phyloP scores from a whole-genome alignment of 164 flowering plant species.

The Stephania yunnanensis region DNA sequence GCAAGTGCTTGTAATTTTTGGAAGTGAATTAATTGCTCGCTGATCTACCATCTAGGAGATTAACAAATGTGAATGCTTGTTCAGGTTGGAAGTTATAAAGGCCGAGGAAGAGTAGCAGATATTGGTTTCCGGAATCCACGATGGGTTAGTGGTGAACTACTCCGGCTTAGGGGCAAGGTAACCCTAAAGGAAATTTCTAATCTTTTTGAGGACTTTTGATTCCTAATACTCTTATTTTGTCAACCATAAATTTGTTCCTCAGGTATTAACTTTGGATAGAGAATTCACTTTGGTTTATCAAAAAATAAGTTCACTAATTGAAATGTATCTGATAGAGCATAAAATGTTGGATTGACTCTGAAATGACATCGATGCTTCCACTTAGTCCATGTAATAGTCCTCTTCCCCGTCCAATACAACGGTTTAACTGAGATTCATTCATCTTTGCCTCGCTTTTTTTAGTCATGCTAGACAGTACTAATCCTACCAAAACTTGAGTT shows the following conservation, averaged over 20 bases:
- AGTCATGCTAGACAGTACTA: neutral
- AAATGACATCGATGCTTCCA: no score
- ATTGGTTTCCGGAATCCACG: constrained; percentile 69
- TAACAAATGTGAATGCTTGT: constrained; percentile 8
- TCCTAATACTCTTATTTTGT: neutral
- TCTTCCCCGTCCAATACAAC: no score
- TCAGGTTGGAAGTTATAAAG: constrained; percentile 84
- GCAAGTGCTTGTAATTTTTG: neutral
- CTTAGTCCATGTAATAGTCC: no score
- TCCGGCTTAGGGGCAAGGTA: constrained; percentile 92
- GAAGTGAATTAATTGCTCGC: neutral
- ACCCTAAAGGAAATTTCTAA: neutral
- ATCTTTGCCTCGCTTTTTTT: no score
- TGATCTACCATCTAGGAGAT: constrained; percentile 8
- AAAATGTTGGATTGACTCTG: no score
- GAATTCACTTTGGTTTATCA: neutral
- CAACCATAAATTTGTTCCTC: no score
- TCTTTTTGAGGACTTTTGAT: neutral
- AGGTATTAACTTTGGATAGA: no score
- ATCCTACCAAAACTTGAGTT: neutral
- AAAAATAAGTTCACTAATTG: neutral
- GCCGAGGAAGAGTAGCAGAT: constrained; percentile 93
- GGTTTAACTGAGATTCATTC: no score
- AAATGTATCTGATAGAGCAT: neutral
- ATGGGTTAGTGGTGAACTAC: constrained; percentile 97